These are phyloP conservation scores for Cyanodermella asteris DNA, from an alignment of 2,329 filamentous ascomycete genomes.

Conservation along the genomic window DNA sequence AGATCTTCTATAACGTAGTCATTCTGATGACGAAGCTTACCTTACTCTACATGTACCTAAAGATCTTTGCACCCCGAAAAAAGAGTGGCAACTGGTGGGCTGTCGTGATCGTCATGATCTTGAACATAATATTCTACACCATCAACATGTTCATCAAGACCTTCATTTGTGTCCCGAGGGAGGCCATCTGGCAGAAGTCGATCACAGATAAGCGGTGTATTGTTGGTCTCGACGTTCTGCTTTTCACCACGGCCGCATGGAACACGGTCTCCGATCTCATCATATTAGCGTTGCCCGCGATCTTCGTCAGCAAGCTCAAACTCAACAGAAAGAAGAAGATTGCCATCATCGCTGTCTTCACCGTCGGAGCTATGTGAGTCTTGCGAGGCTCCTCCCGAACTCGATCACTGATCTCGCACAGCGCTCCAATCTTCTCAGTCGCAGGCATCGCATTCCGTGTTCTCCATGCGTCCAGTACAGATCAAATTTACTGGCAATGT, in stretches of 20 bases:
- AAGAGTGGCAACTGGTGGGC: too few relatives aligned
- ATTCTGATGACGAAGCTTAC: too few relatives aligned
- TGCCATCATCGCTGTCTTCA: slow-evolving; percentile 14
- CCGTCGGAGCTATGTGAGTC: slow-evolving; percentile 3
- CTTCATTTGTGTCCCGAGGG: slow-evolving; percentile 11
- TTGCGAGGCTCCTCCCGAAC: too few relatives aligned
- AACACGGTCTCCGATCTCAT: slow-evolving; percentile 12
- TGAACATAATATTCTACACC: slow-evolving; percentile 9
- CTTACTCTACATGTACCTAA: too few relatives aligned
- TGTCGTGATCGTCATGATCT: too few relatives aligned
- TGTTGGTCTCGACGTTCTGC: slow-evolving; percentile 7
- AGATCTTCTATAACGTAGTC: too few relatives aligned
- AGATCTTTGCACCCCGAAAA: too few relatives aligned
- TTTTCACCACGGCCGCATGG: slow-evolving; percentile 8
- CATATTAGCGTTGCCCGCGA: slow-evolving; percentile 14
- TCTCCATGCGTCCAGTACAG: too few relatives aligned
- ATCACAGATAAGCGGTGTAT: slow-evolving; percentile 10
- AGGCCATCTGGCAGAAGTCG: slow-evolving; percentile 11
- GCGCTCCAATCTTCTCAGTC: too few relatives aligned
- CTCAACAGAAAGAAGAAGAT: slow-evolving; percentile 13
- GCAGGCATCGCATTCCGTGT: too few relatives aligned
- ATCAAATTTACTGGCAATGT: too few relatives aligned
- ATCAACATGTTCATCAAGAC: slow-evolving; percentile 8
- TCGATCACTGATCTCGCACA: too few relatives aligned
- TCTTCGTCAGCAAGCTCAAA: slow-evolving; percentile 13